Conservation (phyloP, 164 flowering plant species). For the Saururus chinensis region DNA sequence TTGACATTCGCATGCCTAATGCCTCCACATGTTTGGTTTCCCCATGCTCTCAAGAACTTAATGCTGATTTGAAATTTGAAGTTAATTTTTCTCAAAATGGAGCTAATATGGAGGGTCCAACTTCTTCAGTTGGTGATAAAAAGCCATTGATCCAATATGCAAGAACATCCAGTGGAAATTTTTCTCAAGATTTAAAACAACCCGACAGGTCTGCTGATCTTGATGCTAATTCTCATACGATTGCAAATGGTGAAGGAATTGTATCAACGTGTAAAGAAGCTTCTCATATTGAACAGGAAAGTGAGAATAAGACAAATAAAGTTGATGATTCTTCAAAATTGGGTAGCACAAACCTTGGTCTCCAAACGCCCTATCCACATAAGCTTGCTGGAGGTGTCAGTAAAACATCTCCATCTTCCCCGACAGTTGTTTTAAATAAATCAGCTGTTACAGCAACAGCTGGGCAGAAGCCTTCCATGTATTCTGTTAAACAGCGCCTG, state of each 20-base stretch:
- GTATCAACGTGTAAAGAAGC: slow-evolving; percentile 2
- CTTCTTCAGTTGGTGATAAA: slow-evolving; percentile 25
- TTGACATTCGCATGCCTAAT: slow-evolving; percentile 9
- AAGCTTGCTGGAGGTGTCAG: slow-evolving; percentile 31
- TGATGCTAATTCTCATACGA: slow-evolving; percentile 15
- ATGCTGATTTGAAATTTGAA: slow-evolving; percentile 10
- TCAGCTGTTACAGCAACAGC: slow-evolving; percentile 11
- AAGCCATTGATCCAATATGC: slow-evolving; percentile 14
- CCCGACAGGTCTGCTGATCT: slow-evolving; percentile 3
- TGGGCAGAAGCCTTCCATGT: slow-evolving; percentile 14
- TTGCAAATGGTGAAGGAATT: slow-evolving; percentile 6
- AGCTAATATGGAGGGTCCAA: slow-evolving; percentile 5
- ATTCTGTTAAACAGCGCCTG: slow-evolving; percentile 20
- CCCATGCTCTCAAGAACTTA: slow-evolving; percentile 13
- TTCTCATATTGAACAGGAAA: slow-evolving; percentile 6
- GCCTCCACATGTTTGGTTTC: slow-evolving; percentile 16
- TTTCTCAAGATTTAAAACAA: slow-evolving; percentile 15
- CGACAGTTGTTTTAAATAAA: not conserved
- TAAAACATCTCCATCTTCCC: slow-evolving; percentile 37
- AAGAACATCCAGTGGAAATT: slow-evolving; percentile 9
- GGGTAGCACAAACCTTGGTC: slow-evolving; percentile 11
- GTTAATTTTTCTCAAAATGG: slow-evolving; percentile 2
- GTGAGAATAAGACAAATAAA: not conserved
- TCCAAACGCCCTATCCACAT: slow-evolving; percentile 22
- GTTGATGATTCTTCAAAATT: slow-evolving; percentile 26